Evolutionary conservation across 345 rosid genomes (phyloP), one percentile per base, ranked within the genome.

Genomic region (Hibiscus syriacus): DNA sequence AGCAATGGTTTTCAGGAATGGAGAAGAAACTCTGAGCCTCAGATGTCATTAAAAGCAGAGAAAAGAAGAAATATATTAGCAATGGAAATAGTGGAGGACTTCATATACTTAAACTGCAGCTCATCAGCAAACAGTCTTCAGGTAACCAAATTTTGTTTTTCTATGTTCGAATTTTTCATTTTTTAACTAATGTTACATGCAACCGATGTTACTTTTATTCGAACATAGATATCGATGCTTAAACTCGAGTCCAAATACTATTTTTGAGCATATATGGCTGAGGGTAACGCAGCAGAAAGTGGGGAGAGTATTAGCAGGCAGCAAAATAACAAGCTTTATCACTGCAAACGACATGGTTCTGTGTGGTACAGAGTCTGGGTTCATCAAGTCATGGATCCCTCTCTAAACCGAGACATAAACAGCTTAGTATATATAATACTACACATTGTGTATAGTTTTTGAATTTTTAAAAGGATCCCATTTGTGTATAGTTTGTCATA

Each of bases 351-450:
- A 90, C 64, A 56, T 75, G 2, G 81, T 93, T 26, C 36, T 90
- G 5, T 90, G 98, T 25, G 98, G 98, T 20, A 93, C 97, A 6
- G 96, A 93, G 70, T 81, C 87, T 0, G 97, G 98, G 64, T 68
- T 84, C 3, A 89, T 93, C 61, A 93, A 90, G 97, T 27, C 55
- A 22, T 52, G 55, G 55, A 52, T 52, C 55, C 55, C 55, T 10
- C 55, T 52, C 1, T 52, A 48, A 22, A 52, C 12, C 13, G 20
- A 46, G 52, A 20, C 55, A 25, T 52, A 52, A 3, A 52, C 0
- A 52, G 55, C 27, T 43, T 46, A n/a, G n/a, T n/a, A n/a, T n/a
- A n/a, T n/a, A n/a, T n/a, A n/a, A n/a, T n/a, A n/a, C n/a, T n/a
- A n/a, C n/a, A n/a, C n/a, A n/a, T n/a, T n/a, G n/a, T n/a, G n/a